Base-by-base conservation (phyloP, 1,284 basidiomycete genomes). In the Laetiporus sulphureus region DNA sequence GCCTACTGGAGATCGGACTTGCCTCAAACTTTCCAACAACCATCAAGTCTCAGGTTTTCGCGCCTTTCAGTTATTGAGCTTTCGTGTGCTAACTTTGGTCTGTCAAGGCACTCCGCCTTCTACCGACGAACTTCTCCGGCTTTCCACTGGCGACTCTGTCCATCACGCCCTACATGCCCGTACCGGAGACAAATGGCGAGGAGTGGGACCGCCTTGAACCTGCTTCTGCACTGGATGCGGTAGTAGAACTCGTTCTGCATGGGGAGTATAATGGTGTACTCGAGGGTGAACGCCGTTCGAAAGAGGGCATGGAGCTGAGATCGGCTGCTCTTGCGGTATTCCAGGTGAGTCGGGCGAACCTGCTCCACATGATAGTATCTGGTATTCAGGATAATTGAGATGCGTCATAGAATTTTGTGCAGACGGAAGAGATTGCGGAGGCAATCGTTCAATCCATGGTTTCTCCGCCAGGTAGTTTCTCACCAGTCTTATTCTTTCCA, bases 11-110 rank as follows among this genome's bases (percentile, higher is more conserved):
- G 61, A 69, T 96, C 8, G 84, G 85, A 0, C 72, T 99, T 18
- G 87, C 92, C 3, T 95, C 91, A 22, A 96, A 98, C 58, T 90
- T 91, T 0, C 95, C 96, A 0, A 82, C 85, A 11, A 55, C 71
- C 4, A 67, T 99, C 45, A 98, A 99, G 67, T 83, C 83, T 1
- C 88, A 91, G 69, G 86, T 85, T 57, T 34, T 57, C 37, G 10
- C 16, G 10, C 24, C 12, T 21, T 27, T 6, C 15, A 19, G 18
- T n/a, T 31, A 6, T 5, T n/a, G 13, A 15, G 19, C 16, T 24
- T 3, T n/a, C 33, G 13, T 3, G 12, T 24, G 20, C 36, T 44
- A 8, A 43, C 18, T 12, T 25, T 3, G 31, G 7, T 18, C 37
- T 16, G n/a, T 30, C 7, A 54, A 88, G 81, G 76, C 79, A 22